These are phyloP conservation scores for Stereum hirsutum DNA, from an alignment of 1,284 basidiomycete species.

Conservation along the genomic window DNA sequence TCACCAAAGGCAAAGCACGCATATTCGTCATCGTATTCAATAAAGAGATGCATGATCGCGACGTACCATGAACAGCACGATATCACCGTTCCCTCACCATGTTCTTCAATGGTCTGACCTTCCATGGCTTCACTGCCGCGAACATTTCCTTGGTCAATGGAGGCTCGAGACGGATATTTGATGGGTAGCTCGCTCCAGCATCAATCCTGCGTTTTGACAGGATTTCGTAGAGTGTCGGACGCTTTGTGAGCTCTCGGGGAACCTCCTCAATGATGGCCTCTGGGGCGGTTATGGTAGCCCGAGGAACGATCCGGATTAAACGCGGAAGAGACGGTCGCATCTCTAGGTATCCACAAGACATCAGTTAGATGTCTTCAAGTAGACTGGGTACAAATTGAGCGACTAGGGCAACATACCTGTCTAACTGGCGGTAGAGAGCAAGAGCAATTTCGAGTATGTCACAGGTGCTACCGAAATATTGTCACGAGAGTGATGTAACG, in stretches of 20 bases:
- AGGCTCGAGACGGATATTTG: slow-evolving; percentile 37
- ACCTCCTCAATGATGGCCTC: slow-evolving; percentile 17
- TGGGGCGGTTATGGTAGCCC: slow-evolving; percentile 17
- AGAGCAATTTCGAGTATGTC: no score
- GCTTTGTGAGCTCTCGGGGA: slow-evolving; percentile 11
- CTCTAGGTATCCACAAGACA: no score
- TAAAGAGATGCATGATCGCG: no score
- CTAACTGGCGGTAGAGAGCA: no score
- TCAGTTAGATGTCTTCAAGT: no score
- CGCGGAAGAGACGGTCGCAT: slow-evolving; percentile 27
- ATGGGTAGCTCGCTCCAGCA: slow-evolving; percentile 27
- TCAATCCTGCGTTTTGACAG: slow-evolving; percentile 28
- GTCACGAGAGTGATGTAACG: no score
- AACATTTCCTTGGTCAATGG: slow-evolving; percentile 25
- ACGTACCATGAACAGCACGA: no score
- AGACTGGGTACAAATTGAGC: no score
- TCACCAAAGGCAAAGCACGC: background rate
- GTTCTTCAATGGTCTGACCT: slow-evolving; percentile 25
- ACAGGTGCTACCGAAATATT: no score
- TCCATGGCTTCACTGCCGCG: slow-evolving; percentile 21
- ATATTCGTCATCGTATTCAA: background rate
- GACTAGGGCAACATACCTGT: no score
- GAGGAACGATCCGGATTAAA: slow-evolving; percentile 32
- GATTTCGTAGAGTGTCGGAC: slow-evolving; percentile 26
- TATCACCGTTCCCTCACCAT: slow-evolving; percentile 29